phyloP scores from a whole-genome alignment of 345 rosid genomes.

The Pugionium dolabratum region DNA sequence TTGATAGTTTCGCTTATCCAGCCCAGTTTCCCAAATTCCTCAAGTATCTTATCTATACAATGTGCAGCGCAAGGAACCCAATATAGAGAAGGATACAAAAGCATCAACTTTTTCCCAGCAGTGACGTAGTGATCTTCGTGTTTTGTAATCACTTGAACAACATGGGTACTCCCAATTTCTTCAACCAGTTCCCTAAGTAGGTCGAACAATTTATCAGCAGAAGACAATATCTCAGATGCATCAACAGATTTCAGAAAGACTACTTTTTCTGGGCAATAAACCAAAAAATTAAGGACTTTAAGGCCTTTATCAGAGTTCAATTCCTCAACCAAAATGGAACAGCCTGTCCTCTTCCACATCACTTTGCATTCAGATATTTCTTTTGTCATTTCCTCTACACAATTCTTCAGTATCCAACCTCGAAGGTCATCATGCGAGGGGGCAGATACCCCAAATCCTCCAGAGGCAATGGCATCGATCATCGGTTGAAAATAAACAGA shows the following conservation, averaged over 20 bases:
- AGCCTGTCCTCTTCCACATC: slow-evolving; percentile 71
- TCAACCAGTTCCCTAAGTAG: slow-evolving; percentile 61
- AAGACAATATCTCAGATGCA: slow-evolving; percentile 52
- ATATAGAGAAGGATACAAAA: slow-evolving; percentile 60
- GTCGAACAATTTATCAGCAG: slow-evolving; percentile 41
- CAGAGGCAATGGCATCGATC: slow-evolving; percentile 66
- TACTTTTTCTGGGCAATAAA: too few species aligned
- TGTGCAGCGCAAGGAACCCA: slow-evolving; percentile 85
- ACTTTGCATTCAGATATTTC: slow-evolving; percentile 47
- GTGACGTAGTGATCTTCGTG: slow-evolving; percentile 54
- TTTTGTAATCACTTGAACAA: slow-evolving; percentile 82
- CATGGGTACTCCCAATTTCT: slow-evolving; percentile 68
- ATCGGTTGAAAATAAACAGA: slow-evolving; percentile 67
- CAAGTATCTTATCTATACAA: slow-evolving; percentile 73
- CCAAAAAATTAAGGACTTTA: slow-evolving; percentile 27
- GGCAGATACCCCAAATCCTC: slow-evolving; percentile 45
- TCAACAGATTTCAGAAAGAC: slow-evolving; percentile 36
- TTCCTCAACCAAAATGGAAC: slow-evolving; percentile 76
- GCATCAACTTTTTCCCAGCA: slow-evolving; percentile 66
- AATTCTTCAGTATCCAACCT: slow-evolving; percentile 69
- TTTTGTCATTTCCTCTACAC: slow-evolving; percentile 64
- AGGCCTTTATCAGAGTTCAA: slow-evolving; percentile 52
- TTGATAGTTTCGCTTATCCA: slow-evolving; percentile 66
- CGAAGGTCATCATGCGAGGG: slow-evolving; percentile 64
- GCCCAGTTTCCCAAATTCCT: slow-evolving; percentile 50